Base-by-base conservation (phyloP, 257 asterid species). In the Oldenlandia corymbosa region DNA sequence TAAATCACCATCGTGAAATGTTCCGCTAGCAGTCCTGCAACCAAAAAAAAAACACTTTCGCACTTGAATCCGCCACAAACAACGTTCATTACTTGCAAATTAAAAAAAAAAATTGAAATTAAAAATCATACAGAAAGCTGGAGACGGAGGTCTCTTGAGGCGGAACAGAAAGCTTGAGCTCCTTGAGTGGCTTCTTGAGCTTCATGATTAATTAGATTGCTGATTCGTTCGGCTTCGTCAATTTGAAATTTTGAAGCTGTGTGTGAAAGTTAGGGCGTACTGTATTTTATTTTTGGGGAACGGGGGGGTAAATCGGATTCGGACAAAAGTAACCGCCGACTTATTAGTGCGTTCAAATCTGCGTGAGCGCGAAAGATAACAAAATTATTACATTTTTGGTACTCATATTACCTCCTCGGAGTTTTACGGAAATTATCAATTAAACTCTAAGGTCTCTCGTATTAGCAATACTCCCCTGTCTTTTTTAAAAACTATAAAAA, bases 1-100 rank as follows among this genome's bases (percentile, higher is more conserved):
- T 46, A 92, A 75, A 83, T 85, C 96, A 18, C 99, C 97, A 46
- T 92, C 96, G 63, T 85, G 95, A 80, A 92, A 92, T 12, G 99
- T 92, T 66, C 99, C 97, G 62, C 99, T 92, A 0, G 96, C 94
- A 57, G 97, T 92, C 77, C 99, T 92, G 72, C 75, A 66, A 67
- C 73, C n/a, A 68, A 50, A 51, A 31, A 5, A 54, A 30, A 28
- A 28, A 51, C 26, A 41, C 46, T 17, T 36, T 24, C 45, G 21
- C 37, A 54, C 54, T 30, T 43, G 39, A 34, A 34, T 34, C 39
- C 39, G 39, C n/a, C n/a, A n/a, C n/a, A n/a, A n/a, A 34, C 39
- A 3, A 34, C 39, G 4, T 4, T 3, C 39, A 34, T 34, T 3
- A 34, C 4, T 34, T 34, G 9, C 9, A 34, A 34, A 3, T 34